phyloP scores from a whole-genome alignment of 2,329 filamentous ascomycete genomes.

The Zopfia rhizophila region DNA sequence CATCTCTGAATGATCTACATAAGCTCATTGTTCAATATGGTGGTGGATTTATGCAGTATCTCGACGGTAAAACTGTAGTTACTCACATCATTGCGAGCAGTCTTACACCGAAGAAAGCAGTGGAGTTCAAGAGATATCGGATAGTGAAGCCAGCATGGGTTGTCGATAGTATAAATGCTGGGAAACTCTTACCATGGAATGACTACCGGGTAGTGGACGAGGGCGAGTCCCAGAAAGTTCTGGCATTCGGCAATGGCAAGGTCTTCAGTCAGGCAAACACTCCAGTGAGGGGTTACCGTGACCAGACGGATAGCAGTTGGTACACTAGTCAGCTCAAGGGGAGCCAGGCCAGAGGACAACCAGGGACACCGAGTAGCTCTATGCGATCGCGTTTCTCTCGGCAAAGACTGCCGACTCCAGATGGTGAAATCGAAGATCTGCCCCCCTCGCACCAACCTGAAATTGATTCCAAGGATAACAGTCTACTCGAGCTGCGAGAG shows the following conservation, averaged over 20 bases:
- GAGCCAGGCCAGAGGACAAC: slow-evolving; percentile 28
- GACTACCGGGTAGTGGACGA: slow-evolving; percentile 87
- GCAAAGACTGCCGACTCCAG: slow-evolving; percentile 38
- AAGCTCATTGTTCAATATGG: slow-evolving; percentile 89
- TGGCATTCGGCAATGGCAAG: slow-evolving; percentile 71
- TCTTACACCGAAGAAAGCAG: slow-evolving; percentile 89
- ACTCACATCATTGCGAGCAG: slow-evolving; percentile 95
- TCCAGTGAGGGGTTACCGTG: slow-evolving; percentile 73
- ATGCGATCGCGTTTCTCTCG: slow-evolving; percentile 36
- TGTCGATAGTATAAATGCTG: slow-evolving; percentile 85
- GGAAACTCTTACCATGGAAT: slow-evolving; percentile 85
- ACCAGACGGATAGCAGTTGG: slow-evolving; percentile 84
- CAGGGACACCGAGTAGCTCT: slow-evolving; percentile 35
- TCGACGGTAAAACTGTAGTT: slow-evolving; percentile 92
- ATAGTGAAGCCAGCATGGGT: slow-evolving; percentile 97
- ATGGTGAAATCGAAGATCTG: slow-evolving; percentile 40
- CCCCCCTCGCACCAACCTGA: slow-evolving; percentile 47
- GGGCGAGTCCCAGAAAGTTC: slow-evolving; percentile 80
- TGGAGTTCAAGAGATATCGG: slow-evolving; percentile 87
- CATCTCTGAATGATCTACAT: slow-evolving; percentile 88
- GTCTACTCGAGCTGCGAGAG: slow-evolving; percentile 27
- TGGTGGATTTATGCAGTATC: slow-evolving; percentile 93
- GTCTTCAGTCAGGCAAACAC: slow-evolving; percentile 74
- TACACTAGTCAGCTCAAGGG: slow-evolving; percentile 76
- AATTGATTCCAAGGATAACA: slow-evolving; percentile 55